These are phyloP conservation scores for Phytophthora chlamydospora DNA, from an alignment of 352 stramenopile genomes.

Conservation along the genomic window DNA sequence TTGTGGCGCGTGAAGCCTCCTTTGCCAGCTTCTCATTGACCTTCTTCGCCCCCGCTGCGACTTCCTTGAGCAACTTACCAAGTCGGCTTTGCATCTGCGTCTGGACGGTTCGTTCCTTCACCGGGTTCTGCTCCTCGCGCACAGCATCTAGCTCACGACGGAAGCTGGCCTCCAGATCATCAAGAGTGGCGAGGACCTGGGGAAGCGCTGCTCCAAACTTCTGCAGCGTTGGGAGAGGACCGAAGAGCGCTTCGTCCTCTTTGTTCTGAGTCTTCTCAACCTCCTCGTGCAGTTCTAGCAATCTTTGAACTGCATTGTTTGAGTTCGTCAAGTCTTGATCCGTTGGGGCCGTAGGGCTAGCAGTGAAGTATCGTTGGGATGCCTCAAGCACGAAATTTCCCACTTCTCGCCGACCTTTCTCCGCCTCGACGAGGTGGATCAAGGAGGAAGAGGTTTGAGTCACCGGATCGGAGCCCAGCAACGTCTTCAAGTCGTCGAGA, in stretches of 20 bases:
- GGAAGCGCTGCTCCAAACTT: conserved; percentile 53
- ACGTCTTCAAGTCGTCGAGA: conserved; percentile 43
- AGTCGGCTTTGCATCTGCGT: conserved; percentile 47
- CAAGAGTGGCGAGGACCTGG: conserved; percentile 42
- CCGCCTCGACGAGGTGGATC: conserved; percentile 49
- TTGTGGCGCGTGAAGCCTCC: conserved; percentile 18
- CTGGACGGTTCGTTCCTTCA: conserved; percentile 49
- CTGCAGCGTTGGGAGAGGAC: conserved; percentile 34
- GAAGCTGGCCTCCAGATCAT: conserved; percentile 55
- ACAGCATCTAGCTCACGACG: conserved; percentile 42
- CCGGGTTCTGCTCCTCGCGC: conserved; percentile 64
- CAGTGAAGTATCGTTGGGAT: conserved; percentile 42
- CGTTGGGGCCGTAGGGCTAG: not conserved
- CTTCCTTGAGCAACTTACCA: conserved; percentile 41
- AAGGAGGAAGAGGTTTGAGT: conserved; percentile 59
- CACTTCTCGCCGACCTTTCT: conserved; percentile 63
- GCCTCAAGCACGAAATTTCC: conserved; percentile 54
- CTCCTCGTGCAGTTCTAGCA: conserved; percentile 49
- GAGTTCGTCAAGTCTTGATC: not conserved
- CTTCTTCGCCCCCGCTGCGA: conserved; percentile 38
- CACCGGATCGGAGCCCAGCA: conserved; percentile 49
- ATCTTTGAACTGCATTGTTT: conserved; percentile 18
- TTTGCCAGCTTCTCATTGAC: conserved; percentile 37
- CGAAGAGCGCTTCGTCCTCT: conserved; percentile 51
- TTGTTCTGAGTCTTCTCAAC: conserved; percentile 58